A percentile compares a stretch with the other conserved stretches of the same genome.
These are phyloP conservation scores for Hortaea sp. DNA, from an alignment of 2,329 filamentous ascomycete species.

Conservation along the genomic window DNA sequence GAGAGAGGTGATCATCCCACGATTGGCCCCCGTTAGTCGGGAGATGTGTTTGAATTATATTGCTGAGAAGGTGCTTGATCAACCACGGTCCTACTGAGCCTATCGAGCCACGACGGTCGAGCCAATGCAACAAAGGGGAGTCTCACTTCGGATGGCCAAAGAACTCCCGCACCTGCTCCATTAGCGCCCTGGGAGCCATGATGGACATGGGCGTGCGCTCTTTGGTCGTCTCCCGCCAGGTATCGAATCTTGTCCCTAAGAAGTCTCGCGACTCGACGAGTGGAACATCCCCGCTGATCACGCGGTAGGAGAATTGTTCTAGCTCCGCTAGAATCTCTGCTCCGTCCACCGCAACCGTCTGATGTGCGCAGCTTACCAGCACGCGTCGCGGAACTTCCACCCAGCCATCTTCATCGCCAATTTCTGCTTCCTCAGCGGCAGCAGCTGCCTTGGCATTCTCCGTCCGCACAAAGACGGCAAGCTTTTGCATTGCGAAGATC, in stretches of 20 bases:
- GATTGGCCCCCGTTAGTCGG: slow-evolving; percentile 52
- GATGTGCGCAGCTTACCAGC: slow-evolving; percentile 28
- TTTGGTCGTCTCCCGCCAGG: slow-evolving; percentile 26
- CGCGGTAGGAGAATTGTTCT: slow-evolving; percentile 22
- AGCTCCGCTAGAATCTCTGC: slow-evolving; percentile 28
- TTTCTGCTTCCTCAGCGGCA: slow-evolving; percentile 8
- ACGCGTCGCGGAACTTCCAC: slow-evolving; percentile 13
- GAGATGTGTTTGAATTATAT: slow-evolving; percentile 28
- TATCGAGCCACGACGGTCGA: not conserved
- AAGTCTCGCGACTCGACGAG: slow-evolving; percentile 20
- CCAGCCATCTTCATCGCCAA: slow-evolving; percentile 12
- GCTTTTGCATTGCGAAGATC: slow-evolving; percentile 26
- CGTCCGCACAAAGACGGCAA: slow-evolving; percentile 25
- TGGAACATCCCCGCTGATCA: slow-evolving; percentile 26
- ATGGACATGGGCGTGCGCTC: slow-evolving; percentile 25
- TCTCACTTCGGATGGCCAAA: slow-evolving; percentile 8
- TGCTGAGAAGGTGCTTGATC: slow-evolving; percentile 21
- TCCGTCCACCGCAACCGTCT: slow-evolving; percentile 28
- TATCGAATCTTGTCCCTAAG: slow-evolving; percentile 25
- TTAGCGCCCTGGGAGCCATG: slow-evolving; percentile 25
- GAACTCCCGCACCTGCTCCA: slow-evolving; percentile 21
- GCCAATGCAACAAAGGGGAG: not conserved
- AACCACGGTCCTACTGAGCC: slow-evolving; percentile 18
- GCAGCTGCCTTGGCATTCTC: slow-evolving; percentile 19
- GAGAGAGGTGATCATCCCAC: slow-evolving; percentile 53